phyloP scores from a whole-genome alignment of 768 basidiomycete species.

The Amanita pseudoporphyria region DNA sequence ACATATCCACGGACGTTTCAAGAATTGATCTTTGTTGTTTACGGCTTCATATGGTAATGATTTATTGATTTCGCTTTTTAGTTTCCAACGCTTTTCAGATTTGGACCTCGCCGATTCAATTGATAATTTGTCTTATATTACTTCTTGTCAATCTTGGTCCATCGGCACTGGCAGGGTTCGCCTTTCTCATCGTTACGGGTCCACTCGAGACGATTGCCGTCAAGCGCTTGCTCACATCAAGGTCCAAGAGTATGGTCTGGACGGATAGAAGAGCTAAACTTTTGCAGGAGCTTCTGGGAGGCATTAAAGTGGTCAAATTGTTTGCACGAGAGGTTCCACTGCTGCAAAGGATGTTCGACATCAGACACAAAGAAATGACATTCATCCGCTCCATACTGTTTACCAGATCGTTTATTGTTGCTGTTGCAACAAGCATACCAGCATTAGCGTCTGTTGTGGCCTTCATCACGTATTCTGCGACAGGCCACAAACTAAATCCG shows the following conservation, averaged over 20 bases:
- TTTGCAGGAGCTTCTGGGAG: slow-evolving; percentile 80
- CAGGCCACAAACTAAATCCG: slow-evolving; percentile 60
- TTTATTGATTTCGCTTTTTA: neutral
- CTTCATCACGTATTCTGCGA: slow-evolving; percentile 67
- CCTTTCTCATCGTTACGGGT: slow-evolving; percentile 55
- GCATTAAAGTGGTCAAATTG: slow-evolving; percentile 89
- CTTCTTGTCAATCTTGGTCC: slow-evolving; percentile 67
- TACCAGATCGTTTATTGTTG: slow-evolving; percentile 56
- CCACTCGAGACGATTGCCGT: slow-evolving; percentile 68
- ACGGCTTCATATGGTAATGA: slow-evolving; percentile 60
- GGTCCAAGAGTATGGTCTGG: slow-evolving; percentile 75
- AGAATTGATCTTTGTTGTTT: slow-evolving; percentile 83
- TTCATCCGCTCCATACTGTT: slow-evolving; percentile 61
- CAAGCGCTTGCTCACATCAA: slow-evolving; percentile 58
- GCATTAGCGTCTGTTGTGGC: slow-evolving; percentile 72
- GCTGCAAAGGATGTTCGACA: slow-evolving; percentile 58
- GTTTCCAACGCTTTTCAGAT: slow-evolving; percentile 22
- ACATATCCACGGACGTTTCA: slow-evolving; percentile 88
- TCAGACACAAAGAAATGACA: slow-evolving; percentile 61
- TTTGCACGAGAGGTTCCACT: slow-evolving; percentile 87
- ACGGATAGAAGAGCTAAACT: slow-evolving; percentile 87
- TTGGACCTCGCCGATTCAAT: slow-evolving; percentile 71
- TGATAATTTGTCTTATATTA: slow-evolving; percentile 66
- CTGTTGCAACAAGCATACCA: slow-evolving; percentile 64
- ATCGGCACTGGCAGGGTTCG: slow-evolving; percentile 45